These are phyloP conservation scores for Asterochloris erici DNA, from an alignment of 139 green algal genomes.

Conservation along the genomic window DNA sequence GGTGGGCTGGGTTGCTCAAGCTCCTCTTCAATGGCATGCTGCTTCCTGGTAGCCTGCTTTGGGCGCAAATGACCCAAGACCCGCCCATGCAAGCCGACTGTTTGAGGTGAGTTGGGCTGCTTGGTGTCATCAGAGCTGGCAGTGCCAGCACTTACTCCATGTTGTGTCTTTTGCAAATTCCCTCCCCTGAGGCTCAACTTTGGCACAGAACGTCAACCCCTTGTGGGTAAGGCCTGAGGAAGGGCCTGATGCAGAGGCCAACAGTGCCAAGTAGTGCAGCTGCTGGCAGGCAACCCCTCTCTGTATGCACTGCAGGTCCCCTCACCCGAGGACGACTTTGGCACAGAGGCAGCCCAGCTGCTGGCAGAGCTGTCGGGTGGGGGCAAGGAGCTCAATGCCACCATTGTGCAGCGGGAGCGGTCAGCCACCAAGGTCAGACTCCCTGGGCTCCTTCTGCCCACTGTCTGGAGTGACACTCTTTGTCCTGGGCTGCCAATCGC, in stretches of 20 bases:
- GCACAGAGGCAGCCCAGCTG: constrained; percentile 8
- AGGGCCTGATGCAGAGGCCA: not conserved
- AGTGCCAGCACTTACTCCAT: not conserved
- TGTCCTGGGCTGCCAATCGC: too few species aligned
- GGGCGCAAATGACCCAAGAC: not conserved
- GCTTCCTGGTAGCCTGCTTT: not conserved
- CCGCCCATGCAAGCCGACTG: not conserved
- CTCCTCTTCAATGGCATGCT: not conserved
- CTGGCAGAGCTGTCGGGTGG: not conserved
- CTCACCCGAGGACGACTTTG: constrained; percentile 4
- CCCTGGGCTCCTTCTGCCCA: too few species aligned
- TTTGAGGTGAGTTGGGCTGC: not conserved
- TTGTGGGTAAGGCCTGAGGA: not conserved
- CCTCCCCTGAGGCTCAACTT: not conserved
- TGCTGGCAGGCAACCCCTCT: too few species aligned
- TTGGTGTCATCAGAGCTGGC: not conserved
- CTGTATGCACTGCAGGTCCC: not conserved
- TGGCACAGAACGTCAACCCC: not conserved
- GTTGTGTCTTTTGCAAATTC: not conserved
- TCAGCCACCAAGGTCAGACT: too few species aligned
- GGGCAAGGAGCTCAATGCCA: not conserved
- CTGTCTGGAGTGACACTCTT: too few species aligned
- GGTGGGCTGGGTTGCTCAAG: constrained; percentile 4
- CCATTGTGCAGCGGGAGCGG: not conserved
- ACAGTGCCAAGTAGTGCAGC: not conserved